Percentiles rank a stretch among this genome's conserved stretches.
Conservation (phyloP, 495 filamentous ascomycete genomes). For the Penicillium mononematosum region DNA sequence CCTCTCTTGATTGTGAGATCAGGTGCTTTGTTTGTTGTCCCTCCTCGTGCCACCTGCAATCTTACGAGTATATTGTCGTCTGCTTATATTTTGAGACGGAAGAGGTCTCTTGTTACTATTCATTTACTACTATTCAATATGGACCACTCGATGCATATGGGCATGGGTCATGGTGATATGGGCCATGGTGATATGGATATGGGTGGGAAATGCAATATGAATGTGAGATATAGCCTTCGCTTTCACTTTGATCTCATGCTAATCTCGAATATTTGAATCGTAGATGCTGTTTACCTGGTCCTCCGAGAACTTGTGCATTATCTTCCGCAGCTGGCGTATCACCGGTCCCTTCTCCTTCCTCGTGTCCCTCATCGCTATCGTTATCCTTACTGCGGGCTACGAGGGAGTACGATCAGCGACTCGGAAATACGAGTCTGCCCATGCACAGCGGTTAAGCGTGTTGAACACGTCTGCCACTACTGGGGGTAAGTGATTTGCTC, state of each 20-base stretch:
- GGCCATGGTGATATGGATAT: constrained; percentile 55
- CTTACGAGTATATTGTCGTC: constrained; percentile 1
- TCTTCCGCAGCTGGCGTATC: constrained; percentile 91
- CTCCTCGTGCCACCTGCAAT: neutral
- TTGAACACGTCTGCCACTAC: constrained; percentile 31
- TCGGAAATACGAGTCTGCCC: constrained; percentile 69
- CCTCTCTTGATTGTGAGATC: constrained; percentile 10
- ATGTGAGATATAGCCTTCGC: constrained; percentile 51
- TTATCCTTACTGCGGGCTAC: constrained; percentile 82
- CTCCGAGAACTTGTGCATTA: constrained; percentile 86
- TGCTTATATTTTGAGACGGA: neutral
- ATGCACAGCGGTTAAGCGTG: constrained; percentile 46
- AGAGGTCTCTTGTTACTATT: neutral
- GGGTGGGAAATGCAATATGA: constrained; percentile 76
- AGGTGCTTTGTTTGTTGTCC: constrained; percentile 17
- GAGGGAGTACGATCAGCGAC: constrained; percentile 77
- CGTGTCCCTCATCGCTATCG: constrained; percentile 76
- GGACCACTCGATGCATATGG: constrained; percentile 47
- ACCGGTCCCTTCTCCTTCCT: constrained; percentile 67
- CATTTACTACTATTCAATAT: constrained; percentile 16
- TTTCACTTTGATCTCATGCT: neutral
- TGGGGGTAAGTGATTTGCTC: constrained; percentile 51
- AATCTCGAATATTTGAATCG: neutral
- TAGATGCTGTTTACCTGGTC: constrained; percentile 99
- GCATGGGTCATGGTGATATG: constrained; percentile 43